Percentiles rank a stretch among this genome's conserved stretches.
Evolutionary conservation across 2,329 filamentous ascomycete genomes (phyloP).

Genomic region (Pyrenophora tritici-repentis): DNA sequence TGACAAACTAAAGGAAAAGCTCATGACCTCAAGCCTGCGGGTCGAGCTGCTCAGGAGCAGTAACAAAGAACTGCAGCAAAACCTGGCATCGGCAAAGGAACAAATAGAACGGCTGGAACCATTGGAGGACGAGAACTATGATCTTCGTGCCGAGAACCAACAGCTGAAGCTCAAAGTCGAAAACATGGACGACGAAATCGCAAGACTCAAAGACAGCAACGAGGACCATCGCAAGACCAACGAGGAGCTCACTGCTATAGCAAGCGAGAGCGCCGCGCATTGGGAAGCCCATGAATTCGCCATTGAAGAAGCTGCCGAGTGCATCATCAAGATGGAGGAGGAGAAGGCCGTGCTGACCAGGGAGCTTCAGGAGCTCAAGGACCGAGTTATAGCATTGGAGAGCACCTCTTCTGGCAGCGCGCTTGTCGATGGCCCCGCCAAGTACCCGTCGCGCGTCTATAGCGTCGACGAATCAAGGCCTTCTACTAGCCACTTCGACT

Average conservation of each 20-base stretch:
- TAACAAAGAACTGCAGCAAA: constrained; percentile 37
- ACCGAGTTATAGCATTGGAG: constrained; percentile 23
- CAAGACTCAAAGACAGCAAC: constrained; percentile 20
- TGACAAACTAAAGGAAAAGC: constrained; percentile 29
- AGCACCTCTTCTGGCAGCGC: constrained; percentile 12
- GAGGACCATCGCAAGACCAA: constrained; percentile 25
- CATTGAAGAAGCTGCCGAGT: constrained; percentile 41
- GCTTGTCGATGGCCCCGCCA: constrained; percentile 20
- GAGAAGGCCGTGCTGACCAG: constrained; percentile 31
- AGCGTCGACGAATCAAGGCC: constrained; percentile 44
- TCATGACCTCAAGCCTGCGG: constrained; percentile 42
- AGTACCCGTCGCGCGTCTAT: constrained; percentile 31
- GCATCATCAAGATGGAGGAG: constrained; percentile 36
- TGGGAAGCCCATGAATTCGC: constrained; percentile 35
- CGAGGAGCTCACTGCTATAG: constrained; percentile 32
- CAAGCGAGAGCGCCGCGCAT: constrained; percentile 33
- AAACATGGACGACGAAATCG: constrained; percentile 25
- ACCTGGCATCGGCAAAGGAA: constrained; percentile 30
- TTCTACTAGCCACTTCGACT: constrained; percentile 45
- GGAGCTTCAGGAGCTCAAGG: constrained; percentile 32
- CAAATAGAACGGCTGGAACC: constrained; percentile 35
- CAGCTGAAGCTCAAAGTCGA: constrained; percentile 27
- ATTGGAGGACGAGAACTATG: constrained; percentile 32
- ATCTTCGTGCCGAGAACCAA: constrained; percentile 34
- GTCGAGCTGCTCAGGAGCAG: constrained; percentile 38